Percentiles rank a stretch among this genome's conserved stretches.
Evolutionary conservation across 768 basidiomycete species (phyloP).

Genomic region (Leccinum barrowsii): DNA sequence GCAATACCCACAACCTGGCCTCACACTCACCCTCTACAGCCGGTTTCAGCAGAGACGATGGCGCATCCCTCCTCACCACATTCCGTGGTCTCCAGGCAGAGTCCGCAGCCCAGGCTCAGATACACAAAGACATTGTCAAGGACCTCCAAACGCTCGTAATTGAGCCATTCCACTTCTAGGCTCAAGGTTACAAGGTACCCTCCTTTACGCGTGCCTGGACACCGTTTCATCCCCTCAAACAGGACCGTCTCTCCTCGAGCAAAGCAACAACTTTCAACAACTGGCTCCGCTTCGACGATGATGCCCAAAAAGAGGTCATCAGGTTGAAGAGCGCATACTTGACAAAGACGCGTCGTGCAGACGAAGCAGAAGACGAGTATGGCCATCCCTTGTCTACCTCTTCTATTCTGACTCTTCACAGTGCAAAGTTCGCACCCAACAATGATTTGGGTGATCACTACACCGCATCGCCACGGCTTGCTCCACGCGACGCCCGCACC

Average conservation of each 20-base stretch:
- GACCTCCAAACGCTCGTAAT: constrained; percentile 75
- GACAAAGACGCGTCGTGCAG: constrained; percentile 75
- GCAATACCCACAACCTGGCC: background rate
- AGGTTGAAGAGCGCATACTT: constrained; percentile 78
- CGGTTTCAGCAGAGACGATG: constrained; percentile 78
- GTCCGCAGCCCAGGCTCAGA: constrained; percentile 65
- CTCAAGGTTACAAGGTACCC: constrained; percentile 62
- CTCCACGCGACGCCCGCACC: constrained; percentile 51
- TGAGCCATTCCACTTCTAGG: constrained; percentile 81
- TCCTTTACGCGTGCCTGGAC: constrained; percentile 4
- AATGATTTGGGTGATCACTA: constrained; percentile 63
- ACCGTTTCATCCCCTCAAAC: constrained; percentile 12
- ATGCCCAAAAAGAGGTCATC: constrained; percentile 56
- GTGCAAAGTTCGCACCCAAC: constrained; percentile 85
- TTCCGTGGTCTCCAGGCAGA: constrained; percentile 80
- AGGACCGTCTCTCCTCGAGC: constrained; percentile 64
- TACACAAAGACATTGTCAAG: constrained; percentile 65
- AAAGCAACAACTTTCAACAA: constrained; percentile 57
- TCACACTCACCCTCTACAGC: constrained; percentile 37
- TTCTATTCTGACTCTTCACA: constrained; percentile 30
- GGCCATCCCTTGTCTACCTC: constrained; percentile 28
- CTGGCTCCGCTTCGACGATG: constrained; percentile 70
- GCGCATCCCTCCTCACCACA: constrained; percentile 75
- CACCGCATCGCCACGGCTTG: constrained; percentile 72
- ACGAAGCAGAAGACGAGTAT: constrained; percentile 93